Evolutionary conservation across 225 moss, liverwort and hornwort genomes (phyloP), one percentile per base, ranked within the genome.

Genomic region (Pseudoscleropodium purum): DNA sequence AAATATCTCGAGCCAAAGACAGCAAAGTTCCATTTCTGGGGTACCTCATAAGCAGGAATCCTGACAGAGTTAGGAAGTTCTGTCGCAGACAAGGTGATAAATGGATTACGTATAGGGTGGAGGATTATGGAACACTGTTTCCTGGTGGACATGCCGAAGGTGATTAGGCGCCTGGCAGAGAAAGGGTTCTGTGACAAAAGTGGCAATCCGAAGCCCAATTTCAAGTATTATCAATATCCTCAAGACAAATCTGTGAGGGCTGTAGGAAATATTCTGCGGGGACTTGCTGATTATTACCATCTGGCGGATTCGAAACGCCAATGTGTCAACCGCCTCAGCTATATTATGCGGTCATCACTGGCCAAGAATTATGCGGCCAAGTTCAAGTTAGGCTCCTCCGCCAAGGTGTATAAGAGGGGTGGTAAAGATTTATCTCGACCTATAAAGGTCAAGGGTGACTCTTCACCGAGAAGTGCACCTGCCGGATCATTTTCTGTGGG

Each of bases 341-440:
- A 95, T 43, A 91, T 97, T 49, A 85, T 97, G 94, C 90, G 96
- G 57, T 96, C 92, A 30, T 95, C 96, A 60, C 88, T 97, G 87
- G 95, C 91, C 49, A 95, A 97, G 93, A 95, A 90, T 29, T 97
- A 95, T 91, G 94, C 96, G 24, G 96, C 96, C 52, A 97, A 96
- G 91, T 97, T 93, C 86, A 95, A 96, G 89, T 67, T 94, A 63
- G 88, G 95, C 68, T 94, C 93, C 24, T 91, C 92, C 62, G 91
- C 94, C 18, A 96, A 95, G 93, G 94, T 96, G 66, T 96, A 63
- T 37, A 93, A 93, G 87, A 93, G 94, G 89, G 96, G 94, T 91
- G 93, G 94, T 8, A 93, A 91, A 86, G 92, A 95, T 72, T 75
- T 95, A 2, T 95, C 93, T 41, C 88, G 93, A 75, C 95, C 95